Evolutionary conservation across 1,284 basidiomycete species (phyloP).

Genomic region (Papiliotrema fonsecae): DNA sequence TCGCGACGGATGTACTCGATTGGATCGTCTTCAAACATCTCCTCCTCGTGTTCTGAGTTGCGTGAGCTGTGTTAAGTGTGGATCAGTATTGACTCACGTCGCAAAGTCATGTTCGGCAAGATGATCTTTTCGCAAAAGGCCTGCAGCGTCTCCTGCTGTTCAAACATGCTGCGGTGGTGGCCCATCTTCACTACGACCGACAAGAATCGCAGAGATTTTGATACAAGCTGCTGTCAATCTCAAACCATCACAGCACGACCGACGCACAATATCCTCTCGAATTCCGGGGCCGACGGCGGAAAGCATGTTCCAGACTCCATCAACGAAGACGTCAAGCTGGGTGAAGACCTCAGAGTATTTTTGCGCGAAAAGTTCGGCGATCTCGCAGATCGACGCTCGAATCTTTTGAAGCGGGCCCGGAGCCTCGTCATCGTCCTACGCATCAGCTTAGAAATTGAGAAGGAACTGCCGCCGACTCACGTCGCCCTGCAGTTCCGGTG

Average conservation of each 20-base stretch:
- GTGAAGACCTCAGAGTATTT: constrained; percentile 83
- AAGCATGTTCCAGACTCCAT: constrained; percentile 86
- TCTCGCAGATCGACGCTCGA: constrained; percentile 85
- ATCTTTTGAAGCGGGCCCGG: constrained; percentile 80
- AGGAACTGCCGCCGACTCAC: constrained; percentile 51
- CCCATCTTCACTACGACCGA: constrained; percentile 87
- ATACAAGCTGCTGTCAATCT: constrained; percentile 62
- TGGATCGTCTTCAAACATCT: constrained; percentile 96
- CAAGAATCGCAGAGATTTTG: constrained; percentile 87
- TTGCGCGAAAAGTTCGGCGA: constrained; percentile 87
- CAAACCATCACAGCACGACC: background rate
- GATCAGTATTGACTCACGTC: constrained; percentile 56
- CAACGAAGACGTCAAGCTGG: constrained; percentile 76
- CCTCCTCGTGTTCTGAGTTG: constrained; percentile 69
- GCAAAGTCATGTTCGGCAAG: constrained; percentile 82
- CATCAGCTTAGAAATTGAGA: background rate
- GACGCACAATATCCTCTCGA: constrained; percentile 69
- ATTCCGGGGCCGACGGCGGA: constrained; percentile 61
- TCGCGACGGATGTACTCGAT: constrained; percentile 92
- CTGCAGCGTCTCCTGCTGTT: constrained; percentile 65
- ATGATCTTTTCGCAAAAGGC: constrained; percentile 85
- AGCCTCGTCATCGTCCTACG: constrained; percentile 72
- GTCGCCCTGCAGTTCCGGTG: constrained; percentile 62
- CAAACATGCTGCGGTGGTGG: constrained; percentile 63
- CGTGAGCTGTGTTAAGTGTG: constrained; percentile 2